phyloP scores from a whole-genome alignment of 305 asterid genomes.

The Solanum aculeatissimum region DNA sequence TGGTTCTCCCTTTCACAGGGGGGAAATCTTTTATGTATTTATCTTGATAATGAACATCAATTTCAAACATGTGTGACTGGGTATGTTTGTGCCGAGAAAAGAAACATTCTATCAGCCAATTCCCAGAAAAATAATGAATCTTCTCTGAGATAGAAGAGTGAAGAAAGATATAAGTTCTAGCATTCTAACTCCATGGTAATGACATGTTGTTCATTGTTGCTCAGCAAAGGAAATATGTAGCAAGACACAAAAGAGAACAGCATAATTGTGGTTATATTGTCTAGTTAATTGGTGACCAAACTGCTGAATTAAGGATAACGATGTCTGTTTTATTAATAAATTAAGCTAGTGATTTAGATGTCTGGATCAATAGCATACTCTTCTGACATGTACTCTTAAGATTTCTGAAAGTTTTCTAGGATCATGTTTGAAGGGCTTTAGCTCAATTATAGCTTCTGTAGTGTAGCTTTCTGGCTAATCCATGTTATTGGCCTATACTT shows the following conservation, averaged over 20 bases:
- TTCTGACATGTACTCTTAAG: neutral
- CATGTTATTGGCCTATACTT: neutral
- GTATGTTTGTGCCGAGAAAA: neutral
- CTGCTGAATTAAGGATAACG: neutral
- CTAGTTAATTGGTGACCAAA: neutral
- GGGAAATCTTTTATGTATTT: neutral
- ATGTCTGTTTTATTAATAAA: neutral
- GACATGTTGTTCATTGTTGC: neutral
- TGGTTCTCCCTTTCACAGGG: neutral
- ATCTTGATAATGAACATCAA: neutral
- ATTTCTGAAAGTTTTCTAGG: neutral
- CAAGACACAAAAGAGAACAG: neutral
- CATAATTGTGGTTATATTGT: neutral
- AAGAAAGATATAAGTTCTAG: neutral
- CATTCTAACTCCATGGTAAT: neutral
- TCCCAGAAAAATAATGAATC: neutral
- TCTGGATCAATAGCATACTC: neutral
- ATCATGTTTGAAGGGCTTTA: neutral
- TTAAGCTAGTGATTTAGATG: neutral
- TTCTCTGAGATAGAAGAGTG: neutral
- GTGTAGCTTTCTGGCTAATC: neutral
- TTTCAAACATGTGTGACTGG: neutral
- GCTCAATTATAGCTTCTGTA: neutral
- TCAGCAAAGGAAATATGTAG: neutral
- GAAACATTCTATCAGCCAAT: neutral